These are phyloP conservation scores for Termitomyces sp. DNA, from an alignment of 768 basidiomycete species.

Conservation along the genomic window DNA sequence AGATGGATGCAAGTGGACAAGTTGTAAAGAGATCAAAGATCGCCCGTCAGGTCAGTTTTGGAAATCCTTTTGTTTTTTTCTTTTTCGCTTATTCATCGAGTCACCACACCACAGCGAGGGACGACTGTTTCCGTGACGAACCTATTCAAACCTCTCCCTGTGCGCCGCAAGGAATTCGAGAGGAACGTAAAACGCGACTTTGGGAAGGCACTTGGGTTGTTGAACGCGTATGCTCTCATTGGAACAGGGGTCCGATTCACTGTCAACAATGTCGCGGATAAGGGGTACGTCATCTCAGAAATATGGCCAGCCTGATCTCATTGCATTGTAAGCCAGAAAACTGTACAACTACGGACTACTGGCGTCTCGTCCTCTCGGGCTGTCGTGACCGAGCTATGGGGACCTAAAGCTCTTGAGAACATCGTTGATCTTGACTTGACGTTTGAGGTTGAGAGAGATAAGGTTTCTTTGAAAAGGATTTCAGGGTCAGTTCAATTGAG, in stretches of 20 bases:
- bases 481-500: conserved; percentile 21
- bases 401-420: conserved; percentile 72
- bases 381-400: conserved; percentile 79
- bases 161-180: conserved; percentile 88
- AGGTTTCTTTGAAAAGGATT: conserved; percentile 37
- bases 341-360: conserved; percentile 68
- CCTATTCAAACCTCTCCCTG: conserved; percentile 81
- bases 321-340: conserved; percentile 48
- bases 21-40: conserved; percentile 54
- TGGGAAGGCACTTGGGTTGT: conserved; percentile 73
- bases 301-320: not conserved
- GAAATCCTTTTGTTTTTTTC: not conserved
- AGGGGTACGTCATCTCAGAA: conserved; percentile 52
- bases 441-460: conserved; percentile 70
- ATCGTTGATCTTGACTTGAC: conserved; percentile 69
- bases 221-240: conserved; percentile 84
- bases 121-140: conserved; percentile 74
- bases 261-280: conserved; percentile 64
- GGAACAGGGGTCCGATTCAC: conserved; percentile 69
- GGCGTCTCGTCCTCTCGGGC: conserved; percentile 60
- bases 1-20: conserved; percentile 65
- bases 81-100: not conserved
- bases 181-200: conserved; percentile 89
- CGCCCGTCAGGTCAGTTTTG: conserved; percentile 67
- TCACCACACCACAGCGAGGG: conserved; percentile 59